phyloP scores from a whole-genome alignment of 1,139 yeast species.

The Taiozyma onychis region DNA sequence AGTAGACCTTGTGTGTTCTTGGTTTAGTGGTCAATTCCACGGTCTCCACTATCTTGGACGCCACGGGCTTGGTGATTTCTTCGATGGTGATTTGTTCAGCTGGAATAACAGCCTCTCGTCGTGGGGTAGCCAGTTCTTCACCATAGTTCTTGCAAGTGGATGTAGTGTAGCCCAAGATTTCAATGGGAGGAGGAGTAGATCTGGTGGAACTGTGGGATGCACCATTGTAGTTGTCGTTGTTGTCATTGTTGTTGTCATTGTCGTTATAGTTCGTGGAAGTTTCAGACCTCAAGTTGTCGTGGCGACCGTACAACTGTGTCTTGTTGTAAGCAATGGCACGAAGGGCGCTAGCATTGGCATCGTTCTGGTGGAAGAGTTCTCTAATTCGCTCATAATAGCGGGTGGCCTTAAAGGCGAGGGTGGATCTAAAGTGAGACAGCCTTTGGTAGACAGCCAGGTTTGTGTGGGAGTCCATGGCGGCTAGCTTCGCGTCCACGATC shows the following conservation, averaged over 20 bases:
- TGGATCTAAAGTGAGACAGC: background rate
- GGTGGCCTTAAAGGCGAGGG: background rate
- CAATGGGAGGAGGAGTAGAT: background rate
- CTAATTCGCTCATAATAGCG: background rate
- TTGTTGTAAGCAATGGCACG: background rate
- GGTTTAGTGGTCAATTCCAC: background rate
- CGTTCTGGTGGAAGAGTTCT: background rate
- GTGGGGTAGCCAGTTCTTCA: background rate
- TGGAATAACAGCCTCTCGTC: background rate
- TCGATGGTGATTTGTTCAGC: background rate
- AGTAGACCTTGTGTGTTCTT: background rate
- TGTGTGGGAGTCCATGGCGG: background rate
- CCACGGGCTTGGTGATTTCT: background rate
- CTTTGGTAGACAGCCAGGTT: background rate
- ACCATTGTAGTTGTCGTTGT: background rate
- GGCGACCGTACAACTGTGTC: background rate
- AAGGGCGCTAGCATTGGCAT: background rate
- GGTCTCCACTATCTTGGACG: background rate
- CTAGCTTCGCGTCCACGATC: background rate
- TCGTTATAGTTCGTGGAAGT: background rate
- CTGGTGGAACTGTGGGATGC: background rate
- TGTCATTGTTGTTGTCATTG: background rate
- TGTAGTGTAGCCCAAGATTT: background rate
- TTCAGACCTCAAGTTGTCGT: background rate
- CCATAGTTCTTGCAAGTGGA: background rate